Base-by-base conservation (phyloP, 1,139 yeast species). In the Kodamaea plutei region DNA sequence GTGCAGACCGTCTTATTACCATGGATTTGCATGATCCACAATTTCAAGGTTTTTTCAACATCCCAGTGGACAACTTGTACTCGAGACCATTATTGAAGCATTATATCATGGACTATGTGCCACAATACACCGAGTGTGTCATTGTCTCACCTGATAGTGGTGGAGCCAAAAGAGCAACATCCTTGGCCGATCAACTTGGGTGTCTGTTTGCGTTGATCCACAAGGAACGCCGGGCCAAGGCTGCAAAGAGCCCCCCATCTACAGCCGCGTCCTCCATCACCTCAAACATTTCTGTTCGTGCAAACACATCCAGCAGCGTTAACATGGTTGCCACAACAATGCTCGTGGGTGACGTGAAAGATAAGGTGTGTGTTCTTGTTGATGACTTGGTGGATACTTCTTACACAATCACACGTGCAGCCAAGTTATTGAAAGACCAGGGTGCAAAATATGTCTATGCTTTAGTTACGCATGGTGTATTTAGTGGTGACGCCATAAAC, bases 21-120 rank as follows among this genome's bases (percentile, higher is more conserved):
- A 89, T 91, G 97, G 99, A 93, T 54, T 69, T 93, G 37, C 98
- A 91, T 53, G 98, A 89, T 54, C 87, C 91, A 3, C 96, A 88
- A 59, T 88, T 84, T 56, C 96, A 88, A 56, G 96, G 96, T 4
- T 88, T 83, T 50, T 88, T 89, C 55, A 87, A 84, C 48, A 81
- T 88, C 24, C 95, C 96, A 3, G 96, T 89, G 21, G 97, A 89
- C 54, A 89, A 89, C 53, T 61, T 89, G 41, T 84, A 85, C 56
- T 84, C 91, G 34, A 82, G 83, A 52, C 96, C 96, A 3, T 63
- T 87, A 34, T 66, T 87, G 37, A 87, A 84, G 56, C 82, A 84
- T 44, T 89, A 84, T 56, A 85, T 89, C 37, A 68, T 74, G 18
- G 79, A 82, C 42, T 70, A 69, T 41, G 78, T 88, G 33, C 89